A percentile compares a stretch with the other conserved stretches of the same genome.
Evolutionary conservation across 148 eudicot genomes (phyloP).

Genomic region (Chenopodium formosanum): DNA sequence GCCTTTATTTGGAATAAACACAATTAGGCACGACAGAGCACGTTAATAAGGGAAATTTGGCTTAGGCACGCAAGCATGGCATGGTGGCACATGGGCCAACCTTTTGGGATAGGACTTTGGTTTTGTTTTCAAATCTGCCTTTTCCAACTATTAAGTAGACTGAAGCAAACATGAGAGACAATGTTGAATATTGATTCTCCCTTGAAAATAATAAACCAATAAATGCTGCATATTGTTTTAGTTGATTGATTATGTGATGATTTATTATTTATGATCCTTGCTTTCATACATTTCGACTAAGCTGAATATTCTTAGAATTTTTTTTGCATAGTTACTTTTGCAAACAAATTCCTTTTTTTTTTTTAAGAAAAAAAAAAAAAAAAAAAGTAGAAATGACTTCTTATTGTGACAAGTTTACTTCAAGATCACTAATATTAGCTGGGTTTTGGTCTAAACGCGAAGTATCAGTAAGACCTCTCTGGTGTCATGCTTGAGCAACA

Average conservation of each 20-base stretch:
- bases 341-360: not conserved
- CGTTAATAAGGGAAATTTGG: no score
- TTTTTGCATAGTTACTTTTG: not conserved
- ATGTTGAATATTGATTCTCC: conserved; percentile 3
- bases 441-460: not conserved
- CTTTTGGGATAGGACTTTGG: no score
- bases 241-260: not conserved
- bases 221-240: not conserved
- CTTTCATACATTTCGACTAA: not conserved
- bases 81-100: no score
- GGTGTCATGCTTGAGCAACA: not conserved
- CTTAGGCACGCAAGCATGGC: no score
- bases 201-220: no score
- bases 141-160: not conserved
- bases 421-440: not conserved
- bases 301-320: not conserved
- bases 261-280: not conserved
- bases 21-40: no score
- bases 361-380: no score
- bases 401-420: not conserved
- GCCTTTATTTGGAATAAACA: no score
- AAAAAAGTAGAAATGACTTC: not conserved
- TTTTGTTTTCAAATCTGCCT: not conserved
- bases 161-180: not conserved
- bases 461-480: not conserved